A percentile compares a stretch with the other conserved stretches of the same genome.
Conservation (phyloP, 108 stramenopile genomes). For the Stephanodiscus minutulus region DNA sequence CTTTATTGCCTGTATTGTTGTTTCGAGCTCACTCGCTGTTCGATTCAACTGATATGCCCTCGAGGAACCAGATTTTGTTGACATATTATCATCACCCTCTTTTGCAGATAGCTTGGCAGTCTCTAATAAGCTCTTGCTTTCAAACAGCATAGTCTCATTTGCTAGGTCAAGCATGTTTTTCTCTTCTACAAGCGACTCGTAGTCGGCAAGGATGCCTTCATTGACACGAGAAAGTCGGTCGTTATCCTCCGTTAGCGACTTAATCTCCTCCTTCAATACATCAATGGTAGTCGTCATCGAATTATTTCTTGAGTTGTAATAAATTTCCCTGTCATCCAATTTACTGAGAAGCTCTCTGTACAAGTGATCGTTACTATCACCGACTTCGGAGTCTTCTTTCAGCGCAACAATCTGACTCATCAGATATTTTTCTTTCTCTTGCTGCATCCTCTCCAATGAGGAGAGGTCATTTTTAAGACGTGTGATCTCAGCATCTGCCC, state of each 20-base stretch:
- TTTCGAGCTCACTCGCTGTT: conserved; percentile 43
- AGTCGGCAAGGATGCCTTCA: conserved; percentile 8
- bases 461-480: conserved; percentile 9
- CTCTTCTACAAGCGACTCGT: conserved; percentile 1
- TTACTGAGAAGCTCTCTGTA: conserved; percentile 38
- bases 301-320: conserved; percentile 20
- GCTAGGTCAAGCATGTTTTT: background rate
- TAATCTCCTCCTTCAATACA: conserved; percentile 14
- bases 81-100: conserved; percentile 30
- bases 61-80: conserved; percentile 22
- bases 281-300: conserved; percentile 6
- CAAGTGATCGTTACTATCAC: conserved; percentile 2
- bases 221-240: conserved; percentile 5
- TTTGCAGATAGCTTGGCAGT: conserved; percentile 4
- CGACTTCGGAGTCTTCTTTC: conserved; percentile 21
- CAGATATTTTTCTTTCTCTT: conserved; percentile 10
- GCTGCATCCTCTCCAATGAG: conserved; percentile 6
- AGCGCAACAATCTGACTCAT: conserved; percentile 38
- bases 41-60: conserved; percentile 16
- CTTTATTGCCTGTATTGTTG: conserved; percentile 40
- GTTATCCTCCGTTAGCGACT: conserved; percentile 1
- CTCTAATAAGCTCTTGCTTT: conserved; percentile 4
- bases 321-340: conserved; percentile 33
- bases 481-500: conserved; percentile 11
- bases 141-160: conserved; percentile 2